Percentiles rank a stretch among this genome's conserved stretches.
Evolutionary conservation across 2,329 filamentous ascomycete species (phyloP).

Genomic region (Colletotrichum sp.): DNA sequence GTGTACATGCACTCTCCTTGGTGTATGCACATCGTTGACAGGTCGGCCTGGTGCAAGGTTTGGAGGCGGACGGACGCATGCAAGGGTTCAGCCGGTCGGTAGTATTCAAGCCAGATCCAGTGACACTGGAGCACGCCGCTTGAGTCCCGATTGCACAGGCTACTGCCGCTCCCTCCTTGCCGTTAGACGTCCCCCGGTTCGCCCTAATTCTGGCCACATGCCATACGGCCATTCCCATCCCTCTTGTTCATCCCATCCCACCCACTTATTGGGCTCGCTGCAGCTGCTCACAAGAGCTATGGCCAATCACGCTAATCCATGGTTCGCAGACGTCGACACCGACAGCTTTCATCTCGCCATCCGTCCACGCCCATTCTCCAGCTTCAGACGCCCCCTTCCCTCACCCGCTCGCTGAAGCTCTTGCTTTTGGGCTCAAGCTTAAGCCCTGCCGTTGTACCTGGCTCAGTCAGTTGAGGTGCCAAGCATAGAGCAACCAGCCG

Average conservation of each 20-base stretch:
- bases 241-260: constrained; percentile 13
- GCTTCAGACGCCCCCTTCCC: neutral
- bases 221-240: constrained; percentile 10
- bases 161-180: constrained; percentile 20
- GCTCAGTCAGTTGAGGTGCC: neutral
- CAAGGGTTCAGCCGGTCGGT: constrained; percentile 23
- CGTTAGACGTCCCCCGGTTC: constrained; percentile 17
- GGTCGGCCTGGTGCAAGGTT: constrained; percentile 12
- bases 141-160: constrained; percentile 20
- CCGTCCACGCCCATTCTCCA: neutral
- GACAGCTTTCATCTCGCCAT: neutral
- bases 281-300: constrained; percentile 18
- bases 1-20: neutral
- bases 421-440: neutral
- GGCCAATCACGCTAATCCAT: constrained; percentile 22
- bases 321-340: constrained; percentile 15
- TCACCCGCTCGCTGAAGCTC: neutral
- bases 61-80: constrained; percentile 17
- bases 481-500: neutral
- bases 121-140: constrained; percentile 17
- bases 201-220: constrained; percentile 19
- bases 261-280: constrained; percentile 17
- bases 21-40: constrained; percentile 3
- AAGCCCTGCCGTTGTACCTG: neutral
- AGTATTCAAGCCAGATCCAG: constrained; percentile 20